These are phyloP conservation scores for Termitomyces sp. DNA, from an alignment of 768 basidiomycete genomes.

Conservation along the genomic window DNA sequence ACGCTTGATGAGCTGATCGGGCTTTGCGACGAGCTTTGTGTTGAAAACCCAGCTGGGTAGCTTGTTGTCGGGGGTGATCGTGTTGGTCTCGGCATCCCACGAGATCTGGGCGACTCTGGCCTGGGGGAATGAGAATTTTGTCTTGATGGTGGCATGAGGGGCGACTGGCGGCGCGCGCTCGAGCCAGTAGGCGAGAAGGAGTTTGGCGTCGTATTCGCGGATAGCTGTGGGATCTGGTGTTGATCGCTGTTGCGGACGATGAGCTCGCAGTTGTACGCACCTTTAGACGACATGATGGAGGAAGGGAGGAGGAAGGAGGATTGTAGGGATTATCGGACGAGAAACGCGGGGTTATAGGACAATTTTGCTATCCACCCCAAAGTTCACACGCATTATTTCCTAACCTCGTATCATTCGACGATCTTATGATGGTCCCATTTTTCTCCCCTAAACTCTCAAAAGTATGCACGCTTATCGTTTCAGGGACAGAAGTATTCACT, in stretches of 20 bases:
- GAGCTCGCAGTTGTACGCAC: conserved; percentile 14
- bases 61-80: conserved; percentile 45
- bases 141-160: conserved; percentile 46
- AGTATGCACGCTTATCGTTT: not conserved
- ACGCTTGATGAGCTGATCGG: conserved; percentile 98
- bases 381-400: conserved; percentile 21
- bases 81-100: conserved; percentile 70
- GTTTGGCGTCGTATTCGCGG: conserved; percentile 98
- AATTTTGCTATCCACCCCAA: conserved; percentile 17
- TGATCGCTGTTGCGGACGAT: conserved; percentile 5
- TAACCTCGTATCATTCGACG: conserved; percentile 12
- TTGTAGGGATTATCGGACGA: conserved; percentile 10
- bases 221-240: conserved; percentile 40
- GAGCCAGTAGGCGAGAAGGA: conserved; percentile 96
- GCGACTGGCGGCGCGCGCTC: conserved; percentile 82
- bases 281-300: conserved; percentile 42
- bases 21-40: conserved; percentile 90
- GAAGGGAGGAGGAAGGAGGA: conserved; percentile 16
- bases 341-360: conserved; percentile 14
- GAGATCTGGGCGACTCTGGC: conserved; percentile 84
- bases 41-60: conserved; percentile 80
- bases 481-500: not conserved
- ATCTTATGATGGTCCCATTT: not conserved
- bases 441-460: not conserved
- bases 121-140: conserved; percentile 58